A percentile compares a stretch with the other conserved stretches of the same genome.
These are phyloP conservation scores for Taphrina wiesneri DNA, from an alignment of 1,139 yeast species.

Conservation along the genomic window DNA sequence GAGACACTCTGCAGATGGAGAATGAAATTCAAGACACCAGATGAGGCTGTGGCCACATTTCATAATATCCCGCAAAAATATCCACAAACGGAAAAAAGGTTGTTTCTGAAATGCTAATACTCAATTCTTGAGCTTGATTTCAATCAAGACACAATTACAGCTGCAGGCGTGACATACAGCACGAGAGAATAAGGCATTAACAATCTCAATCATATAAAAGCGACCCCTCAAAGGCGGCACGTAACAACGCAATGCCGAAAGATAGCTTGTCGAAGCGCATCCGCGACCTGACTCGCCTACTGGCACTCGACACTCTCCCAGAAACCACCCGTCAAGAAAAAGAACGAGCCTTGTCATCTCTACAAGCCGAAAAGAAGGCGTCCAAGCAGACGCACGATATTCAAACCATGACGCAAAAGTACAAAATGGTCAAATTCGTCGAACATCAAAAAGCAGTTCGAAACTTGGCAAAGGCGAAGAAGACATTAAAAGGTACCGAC, in stretches of 20 bases:
- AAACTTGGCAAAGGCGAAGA: slow-evolving; percentile 61
- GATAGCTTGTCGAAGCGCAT: slow-evolving; percentile 66
- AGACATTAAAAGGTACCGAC: slow-evolving; percentile 41
- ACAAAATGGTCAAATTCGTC: slow-evolving; percentile 91
- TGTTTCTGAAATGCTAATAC: neutral
- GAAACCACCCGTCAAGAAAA: slow-evolving; percentile 76
- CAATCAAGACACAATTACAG: too few relatives aligned
- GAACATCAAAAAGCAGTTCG: slow-evolving; percentile 86
- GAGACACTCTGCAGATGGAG: neutral
- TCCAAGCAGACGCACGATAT: slow-evolving; percentile 56
- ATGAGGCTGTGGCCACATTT: neutral
- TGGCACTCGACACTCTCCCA: slow-evolving; percentile 61
- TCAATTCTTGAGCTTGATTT: neutral
- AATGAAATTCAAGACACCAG: neutral
- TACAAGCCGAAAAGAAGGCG: slow-evolving; percentile 63
- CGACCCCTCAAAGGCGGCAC: too few relatives aligned
- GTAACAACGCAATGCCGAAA: too few relatives aligned
- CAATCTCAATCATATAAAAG: too few relatives aligned
- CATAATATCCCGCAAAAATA: neutral
- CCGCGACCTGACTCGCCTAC: slow-evolving; percentile 75
- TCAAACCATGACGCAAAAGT: slow-evolving; percentile 67
- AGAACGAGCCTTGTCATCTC: slow-evolving; percentile 80
- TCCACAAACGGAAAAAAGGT: neutral
- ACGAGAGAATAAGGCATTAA: too few relatives aligned
- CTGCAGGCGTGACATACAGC: too few relatives aligned